Percentiles rank a stretch among this genome's conserved stretches.
Conservation (phyloP, 768 basidiomycete species). For the Amanita brunnescens region DNA sequence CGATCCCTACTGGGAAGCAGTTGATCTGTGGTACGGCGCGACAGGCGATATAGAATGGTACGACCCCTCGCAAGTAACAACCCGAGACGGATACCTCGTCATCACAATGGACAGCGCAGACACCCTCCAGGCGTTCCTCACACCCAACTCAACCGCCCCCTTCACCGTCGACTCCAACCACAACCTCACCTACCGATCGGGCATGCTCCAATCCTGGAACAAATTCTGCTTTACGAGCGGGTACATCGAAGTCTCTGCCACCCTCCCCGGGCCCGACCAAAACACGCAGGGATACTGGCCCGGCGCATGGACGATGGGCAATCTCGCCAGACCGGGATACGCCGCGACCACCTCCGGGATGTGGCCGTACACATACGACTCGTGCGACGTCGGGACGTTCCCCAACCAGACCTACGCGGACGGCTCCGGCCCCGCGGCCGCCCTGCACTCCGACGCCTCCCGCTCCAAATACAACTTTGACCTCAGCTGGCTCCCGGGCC, state of each 20-base stretch:
- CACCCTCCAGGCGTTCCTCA: conserved; percentile 23
- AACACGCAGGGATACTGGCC: conserved; percentile 73
- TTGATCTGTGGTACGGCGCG: conserved; percentile 62
- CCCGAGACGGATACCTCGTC: conserved; percentile 54
- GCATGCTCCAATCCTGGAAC: conserved; percentile 87
- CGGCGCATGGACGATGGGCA: conserved; percentile 85
- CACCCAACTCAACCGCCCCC: conserved; percentile 34
- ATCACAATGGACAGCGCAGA: conserved; percentile 52
- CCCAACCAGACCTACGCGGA: conserved; percentile 57
- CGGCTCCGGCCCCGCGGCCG: conserved; percentile 49
- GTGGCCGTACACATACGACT: conserved; percentile 72
- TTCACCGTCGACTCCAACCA: conserved; percentile 44
- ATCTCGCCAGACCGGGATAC: conserved; percentile 77
- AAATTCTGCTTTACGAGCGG: no score
- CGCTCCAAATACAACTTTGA: conserved; percentile 43
- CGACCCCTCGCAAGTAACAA: conserved; percentile 57
- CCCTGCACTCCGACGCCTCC: conserved; percentile 42
- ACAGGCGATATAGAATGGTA: conserved; percentile 75
- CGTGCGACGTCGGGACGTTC: conserved; percentile 73
- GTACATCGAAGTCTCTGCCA: conserved; percentile 62
- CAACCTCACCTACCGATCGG: conserved; percentile 53
- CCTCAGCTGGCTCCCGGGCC: conserved; percentile 72
- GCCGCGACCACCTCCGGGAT: conserved; percentile 70
- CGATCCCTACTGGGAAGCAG: conserved; percentile 67
- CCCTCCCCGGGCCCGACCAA: conserved; percentile 56